Conservation (phyloP, 2,329 filamentous ascomycete genomes). For the Microsporum canis region DNA sequence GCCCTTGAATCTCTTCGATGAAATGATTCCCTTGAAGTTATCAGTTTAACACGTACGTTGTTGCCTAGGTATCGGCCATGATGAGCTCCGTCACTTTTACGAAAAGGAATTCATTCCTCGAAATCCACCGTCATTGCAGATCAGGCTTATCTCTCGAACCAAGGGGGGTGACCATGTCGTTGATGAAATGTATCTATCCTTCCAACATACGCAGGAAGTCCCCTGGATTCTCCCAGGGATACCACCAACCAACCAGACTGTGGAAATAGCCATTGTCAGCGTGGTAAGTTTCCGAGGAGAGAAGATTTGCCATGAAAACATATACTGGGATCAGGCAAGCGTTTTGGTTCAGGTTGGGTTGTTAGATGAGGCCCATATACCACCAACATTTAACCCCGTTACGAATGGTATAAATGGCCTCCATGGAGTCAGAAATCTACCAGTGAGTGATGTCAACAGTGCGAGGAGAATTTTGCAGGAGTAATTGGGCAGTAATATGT, state of each 20-base stretch:
- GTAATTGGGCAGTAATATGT: background rate
- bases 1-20: slow-evolving; percentile 9
- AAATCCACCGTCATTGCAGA: slow-evolving; percentile 40
- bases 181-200: slow-evolving; percentile 48
- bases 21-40: background rate
- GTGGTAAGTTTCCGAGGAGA: slow-evolving; percentile 45
- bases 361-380: slow-evolving; percentile 44
- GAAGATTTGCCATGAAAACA: slow-evolving; percentile 42
- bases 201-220: slow-evolving; percentile 46
- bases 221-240: slow-evolving; percentile 51
- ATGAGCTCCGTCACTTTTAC: slow-evolving; percentile 43
- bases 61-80: slow-evolving; percentile 29
- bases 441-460: slow-evolving; percentile 27
- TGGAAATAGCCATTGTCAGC: slow-evolving; percentile 47
- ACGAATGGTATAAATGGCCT: slow-evolving; percentile 11
- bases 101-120: slow-evolving; percentile 44
- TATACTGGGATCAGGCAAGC: slow-evolving; percentile 54
- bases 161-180: slow-evolving; percentile 49
- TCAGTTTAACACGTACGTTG: background rate
- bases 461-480: slow-evolving; percentile 23
- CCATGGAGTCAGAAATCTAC: slow-evolving; percentile 20
- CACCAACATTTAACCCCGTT: slow-evolving; percentile 29
- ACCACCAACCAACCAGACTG: slow-evolving; percentile 44
- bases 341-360: slow-evolving; percentile 50
- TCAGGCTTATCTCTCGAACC: slow-evolving; percentile 48